A percentile compares a stretch with the other conserved stretches of the same genome.
These are phyloP conservation scores for Pisolithus thermaeus DNA, from an alignment of 1,284 basidiomycete species.

Conservation along the genomic window DNA sequence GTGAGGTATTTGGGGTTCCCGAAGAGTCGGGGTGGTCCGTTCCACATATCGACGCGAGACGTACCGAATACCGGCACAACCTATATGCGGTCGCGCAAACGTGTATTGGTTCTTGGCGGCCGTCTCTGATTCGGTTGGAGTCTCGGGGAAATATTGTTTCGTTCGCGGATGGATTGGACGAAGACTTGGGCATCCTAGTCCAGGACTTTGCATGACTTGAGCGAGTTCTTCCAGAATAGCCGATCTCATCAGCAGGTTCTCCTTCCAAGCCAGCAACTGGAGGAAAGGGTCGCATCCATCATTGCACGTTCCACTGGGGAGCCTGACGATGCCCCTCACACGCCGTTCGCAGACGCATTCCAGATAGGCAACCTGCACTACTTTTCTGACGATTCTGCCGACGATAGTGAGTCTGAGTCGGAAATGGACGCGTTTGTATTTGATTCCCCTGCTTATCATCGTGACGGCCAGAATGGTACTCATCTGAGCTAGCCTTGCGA, in stretches of 20 bases:
- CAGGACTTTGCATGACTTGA: constrained; percentile 83
- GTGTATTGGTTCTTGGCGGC: constrained; percentile 67
- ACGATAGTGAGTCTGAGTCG: constrained; percentile 51
- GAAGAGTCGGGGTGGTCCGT: constrained; percentile 84
- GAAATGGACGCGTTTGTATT: constrained; percentile 68
- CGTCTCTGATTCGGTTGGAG: constrained; percentile 68
- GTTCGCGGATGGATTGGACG: constrained; percentile 36
- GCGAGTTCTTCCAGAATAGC: constrained; percentile 75
- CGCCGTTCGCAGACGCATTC: constrained; percentile 75
- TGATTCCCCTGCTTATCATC: constrained; percentile 46
- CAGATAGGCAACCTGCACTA: constrained; percentile 44
- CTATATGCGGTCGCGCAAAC: constrained; percentile 82
- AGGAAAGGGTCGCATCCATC: constrained; percentile 74
- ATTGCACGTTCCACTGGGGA: constrained; percentile 67
- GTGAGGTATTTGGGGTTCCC: constrained; percentile 77
- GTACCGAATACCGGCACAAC: constrained; percentile 66
- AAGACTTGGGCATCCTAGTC: constrained; percentile 80
- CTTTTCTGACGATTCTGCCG: constrained; percentile 41
- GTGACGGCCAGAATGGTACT: constrained; percentile 4
- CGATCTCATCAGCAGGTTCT: constrained; percentile 24
- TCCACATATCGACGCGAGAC: constrained; percentile 56
- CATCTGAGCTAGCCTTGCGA: not conserved
- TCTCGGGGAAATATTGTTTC: constrained; percentile 41
- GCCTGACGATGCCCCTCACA: constrained; percentile 53
- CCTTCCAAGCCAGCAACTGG: constrained; percentile 53